Evolutionary conservation across 495 filamentous ascomycete species (phyloP).

Genomic region (Penicillium herquei): DNA sequence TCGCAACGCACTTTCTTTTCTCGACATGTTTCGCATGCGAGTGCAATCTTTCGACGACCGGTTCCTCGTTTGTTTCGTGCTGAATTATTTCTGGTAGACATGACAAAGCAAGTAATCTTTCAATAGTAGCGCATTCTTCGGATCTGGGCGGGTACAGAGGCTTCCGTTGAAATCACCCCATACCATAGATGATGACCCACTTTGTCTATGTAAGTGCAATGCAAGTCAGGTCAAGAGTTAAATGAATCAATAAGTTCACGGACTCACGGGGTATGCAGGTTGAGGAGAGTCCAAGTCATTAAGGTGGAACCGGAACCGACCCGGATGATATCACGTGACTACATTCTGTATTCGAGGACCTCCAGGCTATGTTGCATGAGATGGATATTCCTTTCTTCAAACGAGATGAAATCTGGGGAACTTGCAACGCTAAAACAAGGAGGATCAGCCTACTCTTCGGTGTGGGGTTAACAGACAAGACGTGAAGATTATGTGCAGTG

Average conservation of each 20-base stretch:
- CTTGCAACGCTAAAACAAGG: not conserved
- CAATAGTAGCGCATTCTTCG: not conserved
- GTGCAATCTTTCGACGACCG: conserved; percentile 57
- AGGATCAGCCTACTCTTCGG: not conserved
- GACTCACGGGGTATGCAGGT: too few species aligned
- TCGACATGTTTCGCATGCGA: conserved; percentile 87
- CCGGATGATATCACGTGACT: too few species aligned
- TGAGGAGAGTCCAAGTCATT: too few species aligned
- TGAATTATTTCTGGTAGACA: conserved; percentile 59
- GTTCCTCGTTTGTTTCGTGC: conserved; percentile 90
- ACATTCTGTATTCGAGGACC: too few species aligned
- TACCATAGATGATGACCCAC: not conserved
- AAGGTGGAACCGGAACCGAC: too few species aligned
- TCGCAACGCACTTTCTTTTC: conserved; percentile 82
- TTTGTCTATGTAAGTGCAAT: not conserved
- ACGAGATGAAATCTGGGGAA: too few species aligned
- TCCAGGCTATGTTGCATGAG: too few species aligned
- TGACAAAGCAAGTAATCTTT: not conserved
- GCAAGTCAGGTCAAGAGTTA: not conserved
- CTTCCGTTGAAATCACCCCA: not conserved
- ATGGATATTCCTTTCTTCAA: too few species aligned
- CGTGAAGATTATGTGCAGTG: too few species aligned
- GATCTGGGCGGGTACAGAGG: not conserved
- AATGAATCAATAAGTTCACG: not conserved
- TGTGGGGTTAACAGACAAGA: not conserved